Percentiles rank a stretch among this genome's conserved stretches.
These are phyloP conservation scores for Yamagishiella unicocca DNA, from an alignment of 139 green algal species.

Conservation along the genomic window DNA sequence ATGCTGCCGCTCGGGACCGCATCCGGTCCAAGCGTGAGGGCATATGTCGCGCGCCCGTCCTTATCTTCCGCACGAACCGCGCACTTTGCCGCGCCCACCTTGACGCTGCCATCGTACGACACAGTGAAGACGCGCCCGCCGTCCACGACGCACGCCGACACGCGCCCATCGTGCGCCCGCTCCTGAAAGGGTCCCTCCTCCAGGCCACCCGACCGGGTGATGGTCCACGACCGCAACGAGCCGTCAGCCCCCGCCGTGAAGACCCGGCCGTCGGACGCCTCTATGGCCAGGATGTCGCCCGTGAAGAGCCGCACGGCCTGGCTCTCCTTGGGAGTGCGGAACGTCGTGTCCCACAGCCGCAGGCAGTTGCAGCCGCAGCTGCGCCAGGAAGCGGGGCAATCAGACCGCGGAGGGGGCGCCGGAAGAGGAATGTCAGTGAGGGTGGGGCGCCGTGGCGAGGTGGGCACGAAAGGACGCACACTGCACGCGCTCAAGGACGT, in stretches of 20 bases:
- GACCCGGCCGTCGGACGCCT: constrained; percentile 57
- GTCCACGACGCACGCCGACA: constrained; percentile 57
- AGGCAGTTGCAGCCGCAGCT: constrained; percentile 80
- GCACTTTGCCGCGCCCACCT: constrained; percentile 35
- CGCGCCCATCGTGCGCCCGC: constrained; percentile 78
- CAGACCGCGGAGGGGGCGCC: neutral
- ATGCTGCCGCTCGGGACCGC: no score
- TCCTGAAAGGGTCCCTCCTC: constrained; percentile 45
- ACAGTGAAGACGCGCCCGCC: constrained; percentile 69
- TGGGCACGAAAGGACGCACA: neutral
- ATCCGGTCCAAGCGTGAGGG: no score
- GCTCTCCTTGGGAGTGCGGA: constrained; percentile 74
- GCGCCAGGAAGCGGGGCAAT: neutral
- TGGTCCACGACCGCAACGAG: constrained; percentile 65
- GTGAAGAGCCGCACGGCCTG: constrained; percentile 64
- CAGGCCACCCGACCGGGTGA: constrained; percentile 72
- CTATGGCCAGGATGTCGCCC: constrained; percentile 82
- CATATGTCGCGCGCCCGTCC: no score
- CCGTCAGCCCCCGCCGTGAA: constrained; percentile 77
- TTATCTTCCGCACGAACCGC: no score
- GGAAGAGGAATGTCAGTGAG: neutral
- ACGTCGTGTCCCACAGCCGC: constrained; percentile 78
- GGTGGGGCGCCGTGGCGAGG: neutral
- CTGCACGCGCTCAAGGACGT: no score
- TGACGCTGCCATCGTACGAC: constrained; percentile 76